phyloP scores from a whole-genome alignment of 305 asterid genomes.

The Fraxinus xanthoxyloides region DNA sequence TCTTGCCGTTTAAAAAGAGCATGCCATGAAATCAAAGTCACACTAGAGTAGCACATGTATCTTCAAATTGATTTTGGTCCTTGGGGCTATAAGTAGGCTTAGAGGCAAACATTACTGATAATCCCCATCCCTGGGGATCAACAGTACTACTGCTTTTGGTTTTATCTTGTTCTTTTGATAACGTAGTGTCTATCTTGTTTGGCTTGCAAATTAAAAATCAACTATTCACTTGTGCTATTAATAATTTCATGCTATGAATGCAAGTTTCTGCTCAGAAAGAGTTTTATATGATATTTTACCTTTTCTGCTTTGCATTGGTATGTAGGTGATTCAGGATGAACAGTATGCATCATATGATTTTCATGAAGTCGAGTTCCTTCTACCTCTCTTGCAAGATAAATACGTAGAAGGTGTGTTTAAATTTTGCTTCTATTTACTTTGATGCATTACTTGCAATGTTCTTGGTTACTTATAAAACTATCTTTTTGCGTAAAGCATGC shows the following conservation, averaged over 20 bases:
- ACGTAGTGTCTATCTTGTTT: neutral
- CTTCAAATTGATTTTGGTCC: neutral
- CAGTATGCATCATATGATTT: conserved; percentile 51
- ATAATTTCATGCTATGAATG: conserved; percentile 4
- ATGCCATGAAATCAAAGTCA: neutral
- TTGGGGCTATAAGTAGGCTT: neutral
- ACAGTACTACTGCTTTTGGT: neutral
- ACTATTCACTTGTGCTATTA: conserved; percentile 4
- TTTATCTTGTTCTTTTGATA: neutral
- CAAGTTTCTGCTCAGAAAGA: conserved; percentile 11
- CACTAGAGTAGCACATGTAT: neutral
- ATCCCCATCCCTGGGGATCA: neutral
- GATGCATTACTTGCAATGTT: neutral
- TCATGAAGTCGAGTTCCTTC: conserved; percentile 88
- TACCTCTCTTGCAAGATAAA: conserved; percentile 73
- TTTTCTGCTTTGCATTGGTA: conserved; percentile 18
- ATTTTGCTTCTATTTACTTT: conserved; percentile 19
- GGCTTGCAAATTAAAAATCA: neutral
- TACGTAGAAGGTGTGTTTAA: conserved; percentile 61
- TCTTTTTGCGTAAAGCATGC: conserved; percentile 51
- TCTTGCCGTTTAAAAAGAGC: neutral
- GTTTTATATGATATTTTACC: conserved; percentile 5
- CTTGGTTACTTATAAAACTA: conserved; percentile 11
- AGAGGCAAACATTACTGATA: neutral
- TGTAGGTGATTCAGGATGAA: conserved; percentile 71